These are phyloP conservation scores for Baorangia bicolor DNA, from an alignment of 768 basidiomycete genomes.

Conservation along the genomic window DNA sequence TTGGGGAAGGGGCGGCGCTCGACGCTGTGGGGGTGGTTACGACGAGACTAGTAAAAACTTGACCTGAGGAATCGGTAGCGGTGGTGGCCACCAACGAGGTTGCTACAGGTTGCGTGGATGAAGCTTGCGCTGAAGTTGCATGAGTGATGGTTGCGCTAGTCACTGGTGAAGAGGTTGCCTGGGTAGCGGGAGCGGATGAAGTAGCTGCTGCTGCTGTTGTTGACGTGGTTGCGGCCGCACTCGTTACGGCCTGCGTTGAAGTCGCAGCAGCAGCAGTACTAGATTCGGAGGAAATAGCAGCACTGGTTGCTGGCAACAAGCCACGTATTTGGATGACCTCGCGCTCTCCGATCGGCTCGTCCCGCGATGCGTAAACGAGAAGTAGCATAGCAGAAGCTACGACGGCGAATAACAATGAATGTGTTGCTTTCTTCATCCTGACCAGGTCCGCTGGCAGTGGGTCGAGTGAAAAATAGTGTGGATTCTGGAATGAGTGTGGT, in stretches of 20 bases:
- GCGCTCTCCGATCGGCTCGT: conserved; percentile 16
- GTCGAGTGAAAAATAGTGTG: conserved; percentile 3
- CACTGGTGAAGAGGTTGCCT: conserved; percentile 1
- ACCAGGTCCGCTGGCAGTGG: conserved; percentile 9
- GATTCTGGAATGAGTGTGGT: conserved; percentile 28
- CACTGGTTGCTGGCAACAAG: not conserved
- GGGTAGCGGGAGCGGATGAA: conserved; percentile 8
- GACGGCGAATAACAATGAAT: conserved; percentile 28
- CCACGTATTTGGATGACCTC: conserved; percentile 18
- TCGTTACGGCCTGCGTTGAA: conserved; percentile 3
- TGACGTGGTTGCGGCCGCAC: not conserved
- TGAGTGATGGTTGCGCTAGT: not conserved
- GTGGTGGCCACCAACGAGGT: conserved; percentile 15
- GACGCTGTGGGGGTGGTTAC: conserved; percentile 16
- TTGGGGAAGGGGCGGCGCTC: conserved; percentile 27
- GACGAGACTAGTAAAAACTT: conserved; percentile 26
- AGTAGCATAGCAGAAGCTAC: conserved; percentile 28
- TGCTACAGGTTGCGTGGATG: not conserved
- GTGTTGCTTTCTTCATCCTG: conserved; percentile 25
- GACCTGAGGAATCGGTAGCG: conserved; percentile 33
- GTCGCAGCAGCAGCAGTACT: not conserved
- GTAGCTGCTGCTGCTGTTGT: conserved; percentile 6
- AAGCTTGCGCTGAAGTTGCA: not conserved
- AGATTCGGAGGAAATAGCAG: not conserved
- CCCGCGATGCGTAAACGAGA: conserved; percentile 23